Base-by-base conservation (phyloP, 208 protist genomes). In the Acanthamoeba triangularis region DNA sequence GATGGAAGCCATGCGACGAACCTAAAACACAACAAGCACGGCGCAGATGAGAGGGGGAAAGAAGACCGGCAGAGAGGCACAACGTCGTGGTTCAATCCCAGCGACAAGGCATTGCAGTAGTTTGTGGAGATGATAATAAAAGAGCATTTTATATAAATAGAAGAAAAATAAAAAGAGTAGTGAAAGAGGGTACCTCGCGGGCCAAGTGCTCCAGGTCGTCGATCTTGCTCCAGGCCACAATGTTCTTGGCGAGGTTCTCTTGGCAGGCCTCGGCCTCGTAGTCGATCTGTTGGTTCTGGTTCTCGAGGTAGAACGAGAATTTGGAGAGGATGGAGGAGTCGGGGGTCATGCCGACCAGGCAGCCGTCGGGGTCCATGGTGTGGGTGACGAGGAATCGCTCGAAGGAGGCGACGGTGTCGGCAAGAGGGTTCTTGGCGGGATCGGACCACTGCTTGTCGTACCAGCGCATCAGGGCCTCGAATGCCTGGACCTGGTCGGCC, bases 361-460 rank as follows among this genome's bases (percentile, higher is more conserved):
- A 67, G n/a, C 82, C 82, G 33, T 90, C 82, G 33, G 82, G 82
- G 25, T 90, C 82, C 82, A 90, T 90, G n/a, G 52, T 20, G 52
- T 90, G 82, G 6, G 52, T 90, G 28, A n/a, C 82, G 33, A 90
- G 54, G 82, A 90, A 90, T 8, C 52, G 41, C 49, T 90, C 82
- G 35, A 80, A 49, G 18, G 72, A 80, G 37, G 72, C 37, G 8
- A 80, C 72, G 23, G 72, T 80, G 23, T 80, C 72, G 72, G 72
- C 72, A 0, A 80, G 72, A 4, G 72, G 72, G 37, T 80, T 80
- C 82, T 65, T 56, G n/a, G n/a, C 49, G 3, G 52, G 82, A n/a
- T 90, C 82, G 28, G 82, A 90, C 52, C 47, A 90, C 54, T 90
- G 82, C 52, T 90, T 90, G 52, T 90, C 52, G 52, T 90, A 90